phyloP scores from a whole-genome alignment of 2,329 filamentous ascomycete genomes.

The Xylariaceae sp. region DNA sequence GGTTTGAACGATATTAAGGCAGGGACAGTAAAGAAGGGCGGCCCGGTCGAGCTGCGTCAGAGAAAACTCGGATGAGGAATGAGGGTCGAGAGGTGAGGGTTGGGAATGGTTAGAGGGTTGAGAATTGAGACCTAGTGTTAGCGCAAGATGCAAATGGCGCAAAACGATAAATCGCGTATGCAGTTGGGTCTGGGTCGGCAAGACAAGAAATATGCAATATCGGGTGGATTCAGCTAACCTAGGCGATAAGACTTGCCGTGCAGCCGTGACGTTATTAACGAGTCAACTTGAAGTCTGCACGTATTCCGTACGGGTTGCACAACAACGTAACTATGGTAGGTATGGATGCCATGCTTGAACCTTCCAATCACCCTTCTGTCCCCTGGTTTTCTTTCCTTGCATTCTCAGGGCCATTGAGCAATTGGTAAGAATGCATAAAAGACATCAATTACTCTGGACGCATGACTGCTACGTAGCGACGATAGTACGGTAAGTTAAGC shows the following conservation, averaged over 20 bases:
- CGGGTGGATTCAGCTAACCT: too few relatives aligned
- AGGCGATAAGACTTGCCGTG: too few relatives aligned
- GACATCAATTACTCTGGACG: too few relatives aligned
- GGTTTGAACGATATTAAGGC: conserved; percentile 14
- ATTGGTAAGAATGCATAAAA: background rate
- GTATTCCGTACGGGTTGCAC: too few relatives aligned
- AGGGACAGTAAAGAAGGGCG: conserved; percentile 15
- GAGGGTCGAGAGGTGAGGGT: conserved; percentile 10
- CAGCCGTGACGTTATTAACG: conserved; percentile 20
- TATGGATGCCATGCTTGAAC: too few relatives aligned
- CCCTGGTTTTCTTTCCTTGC: too few relatives aligned
- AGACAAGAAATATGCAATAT: background rate
- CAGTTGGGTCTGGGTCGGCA: conserved; percentile 20
- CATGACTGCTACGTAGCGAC: too few relatives aligned
- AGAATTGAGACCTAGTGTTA: background rate
- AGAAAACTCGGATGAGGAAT: conserved; percentile 8
- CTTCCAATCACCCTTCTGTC: too few relatives aligned
- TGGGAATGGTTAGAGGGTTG: background rate
- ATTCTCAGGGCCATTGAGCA: background rate
- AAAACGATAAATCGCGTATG: conserved; percentile 26
- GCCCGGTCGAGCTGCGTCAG: conserved; percentile 19
- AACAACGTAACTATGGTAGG: too few relatives aligned
- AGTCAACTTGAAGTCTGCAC: background rate
- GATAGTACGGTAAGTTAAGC: too few relatives aligned
- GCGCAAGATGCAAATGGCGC: conserved; percentile 33